Evolutionary conservation across 306 rosid genomes (phyloP).

Genomic region (Pyrus bretschneideri): DNA sequence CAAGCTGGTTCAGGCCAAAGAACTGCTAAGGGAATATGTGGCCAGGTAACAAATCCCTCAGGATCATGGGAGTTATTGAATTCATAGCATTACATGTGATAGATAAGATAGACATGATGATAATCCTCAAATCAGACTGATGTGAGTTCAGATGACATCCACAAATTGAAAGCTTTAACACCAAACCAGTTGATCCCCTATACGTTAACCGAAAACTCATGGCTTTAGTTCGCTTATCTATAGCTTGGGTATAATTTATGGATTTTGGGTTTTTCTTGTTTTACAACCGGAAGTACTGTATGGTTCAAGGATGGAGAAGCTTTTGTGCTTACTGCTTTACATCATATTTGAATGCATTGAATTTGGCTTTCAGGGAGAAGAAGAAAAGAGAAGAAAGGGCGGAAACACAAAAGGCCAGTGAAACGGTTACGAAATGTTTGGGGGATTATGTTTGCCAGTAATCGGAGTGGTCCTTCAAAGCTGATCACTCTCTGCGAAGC

Average conservation of each 20-base stretch:
- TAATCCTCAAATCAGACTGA: not conserved
- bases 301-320: not conserved
- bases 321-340: not conserved
- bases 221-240: not conserved
- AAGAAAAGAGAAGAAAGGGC: constrained; percentile 81
- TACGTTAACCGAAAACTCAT: not conserved
- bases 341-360: constrained; percentile 15
- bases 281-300: not conserved
- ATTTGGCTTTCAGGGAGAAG: constrained; percentile 75
- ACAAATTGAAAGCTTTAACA: not conserved
- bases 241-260: not conserved
- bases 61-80: not conserved
- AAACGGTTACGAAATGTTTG: constrained; percentile 65
- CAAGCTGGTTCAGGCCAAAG: constrained; percentile 96
- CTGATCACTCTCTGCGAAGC: constrained; percentile 6
- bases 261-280: not conserved
- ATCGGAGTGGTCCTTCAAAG: constrained; percentile 1
- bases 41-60: constrained; percentile 53
- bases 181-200: not conserved
- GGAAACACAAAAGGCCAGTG: constrained; percentile 66
- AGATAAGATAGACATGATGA: not conserved
- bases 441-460: constrained; percentile 42
- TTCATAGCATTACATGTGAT: not conserved
- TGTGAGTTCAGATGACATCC: not conserved
- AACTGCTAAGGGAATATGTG: constrained; percentile 84